Evolutionary conservation across 805 yeast species (phyloP), one percentile per base, ranked within the genome.

Genomic region (Teunomyces panamensis): DNA sequence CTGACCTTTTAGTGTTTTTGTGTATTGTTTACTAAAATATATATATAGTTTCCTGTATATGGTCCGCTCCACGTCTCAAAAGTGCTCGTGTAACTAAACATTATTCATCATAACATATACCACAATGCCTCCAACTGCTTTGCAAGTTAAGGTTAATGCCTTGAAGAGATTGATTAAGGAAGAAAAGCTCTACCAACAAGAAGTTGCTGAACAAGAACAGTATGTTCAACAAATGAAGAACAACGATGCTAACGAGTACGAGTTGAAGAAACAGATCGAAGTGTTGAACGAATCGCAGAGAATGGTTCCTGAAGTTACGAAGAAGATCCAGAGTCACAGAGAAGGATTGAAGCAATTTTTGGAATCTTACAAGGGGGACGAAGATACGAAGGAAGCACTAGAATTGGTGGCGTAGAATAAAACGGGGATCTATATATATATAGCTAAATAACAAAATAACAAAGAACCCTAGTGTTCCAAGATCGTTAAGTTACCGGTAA

Each of bases 401-500:
- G 55, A 46, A 14, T 55, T 65, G 45, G 33, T 47, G 20, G 44
- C 48, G n/a, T 48, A 35, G 28, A 17, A n/a, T 37, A 17, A 10
- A n/a, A 41, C 6, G 6, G 13, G 32, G 28, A 26, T 41, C 34
- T 16, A 13, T 28, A 28, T 39, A 28, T 39, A 26, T 29, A 41
- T 20, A 29, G 43, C 34, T 16, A 41, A 16, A 28, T 39, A 16
- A 29, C 43, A 29, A 11, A 29, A 29, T 17, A 29, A 20, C 32
- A 14, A 20, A 26, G 32, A 39, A n/a, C 28, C 30, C 46, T 69
- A 90, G 69, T 91, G 97, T 74, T 91, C 97, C 62, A 91, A 79
- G 60, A 94, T 91, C 62, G 95, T 89, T 71, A 92, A 80, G 74
- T 89, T 90, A 68, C 99, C 99, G 45, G 99, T 92, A 60, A 92